Evolutionary conservation across 345 rosid genomes (phyloP).

Genomic region (Murraya koenigii): DNA sequence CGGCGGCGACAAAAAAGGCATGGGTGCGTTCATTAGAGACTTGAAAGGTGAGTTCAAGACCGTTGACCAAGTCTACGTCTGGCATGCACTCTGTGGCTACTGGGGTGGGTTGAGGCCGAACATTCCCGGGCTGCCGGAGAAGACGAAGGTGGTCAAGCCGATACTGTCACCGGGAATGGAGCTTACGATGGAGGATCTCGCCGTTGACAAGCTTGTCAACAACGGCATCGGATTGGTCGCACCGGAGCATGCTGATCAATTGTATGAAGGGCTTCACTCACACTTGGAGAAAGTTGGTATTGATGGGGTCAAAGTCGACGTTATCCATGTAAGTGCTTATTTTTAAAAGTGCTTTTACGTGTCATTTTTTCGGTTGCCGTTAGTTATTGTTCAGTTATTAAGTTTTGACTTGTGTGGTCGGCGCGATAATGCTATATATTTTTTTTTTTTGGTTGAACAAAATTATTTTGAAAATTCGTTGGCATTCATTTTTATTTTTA

Average conservation of each 20-base stretch:
- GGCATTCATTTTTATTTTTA: neutral
- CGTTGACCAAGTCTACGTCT: slow-evolving; percentile 80
- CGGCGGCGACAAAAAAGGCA: slow-evolving; percentile 40
- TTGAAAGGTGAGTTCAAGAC: slow-evolving; percentile 68
- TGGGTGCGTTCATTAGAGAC: slow-evolving; percentile 80
- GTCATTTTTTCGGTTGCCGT: slow-evolving; percentile 1
- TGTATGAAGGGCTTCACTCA: slow-evolving; percentile 85
- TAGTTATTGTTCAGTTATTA: neutral
- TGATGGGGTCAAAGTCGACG: slow-evolving; percentile 99
- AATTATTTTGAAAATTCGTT: no score
- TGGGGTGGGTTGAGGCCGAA: slow-evolving; percentile 93
- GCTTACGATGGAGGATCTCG: slow-evolving; percentile 85
- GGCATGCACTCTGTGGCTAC: slow-evolving; percentile 97
- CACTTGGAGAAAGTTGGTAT: slow-evolving; percentile 66
- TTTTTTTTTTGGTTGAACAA: neutral
- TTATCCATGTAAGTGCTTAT: slow-evolving; percentile 71
- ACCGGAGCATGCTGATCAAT: slow-evolving; percentile 62
- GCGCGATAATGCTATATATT: slow-evolving; percentile 22
- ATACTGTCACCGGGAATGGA: slow-evolving; percentile 70
- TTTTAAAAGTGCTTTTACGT: neutral
- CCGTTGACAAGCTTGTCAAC: slow-evolving; percentile 80
- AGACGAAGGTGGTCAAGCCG: slow-evolving; percentile 40
- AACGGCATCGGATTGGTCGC: slow-evolving; percentile 70
- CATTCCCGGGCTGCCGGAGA: slow-evolving; percentile 59
- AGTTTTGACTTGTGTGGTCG: slow-evolving; percentile 27